A percentile compares a stretch with the other conserved stretches of the same genome.
Conservation (phyloP, 306 rosid genomes). For the Sicyos baderoa region DNA sequence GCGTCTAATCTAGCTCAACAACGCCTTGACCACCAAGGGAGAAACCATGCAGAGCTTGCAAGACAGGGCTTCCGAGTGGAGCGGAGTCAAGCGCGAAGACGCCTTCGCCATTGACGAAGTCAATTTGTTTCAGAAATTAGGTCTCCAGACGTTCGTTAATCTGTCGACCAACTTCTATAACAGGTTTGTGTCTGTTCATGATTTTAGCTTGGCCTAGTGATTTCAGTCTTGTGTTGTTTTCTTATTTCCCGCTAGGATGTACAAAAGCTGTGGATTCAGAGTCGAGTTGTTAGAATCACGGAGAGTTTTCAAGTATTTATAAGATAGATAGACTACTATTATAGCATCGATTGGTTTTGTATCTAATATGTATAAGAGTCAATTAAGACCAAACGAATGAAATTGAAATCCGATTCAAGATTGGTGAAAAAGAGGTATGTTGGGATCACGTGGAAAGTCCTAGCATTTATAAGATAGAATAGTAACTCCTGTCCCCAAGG, state of each 20-base stretch:
- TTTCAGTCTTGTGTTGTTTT: neutral
- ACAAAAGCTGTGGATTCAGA: neutral
- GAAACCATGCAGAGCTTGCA: conserved; percentile 57
- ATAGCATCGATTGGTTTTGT: too few species aligned
- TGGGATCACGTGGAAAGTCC: too few species aligned
- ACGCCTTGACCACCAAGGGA: neutral
- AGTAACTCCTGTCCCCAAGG: too few species aligned
- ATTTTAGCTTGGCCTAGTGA: neutral
- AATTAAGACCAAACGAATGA: too few species aligned
- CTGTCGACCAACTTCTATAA: conserved; percentile 83
- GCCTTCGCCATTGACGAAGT: conserved; percentile 68
- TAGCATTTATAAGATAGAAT: too few species aligned
- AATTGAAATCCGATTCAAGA: too few species aligned
- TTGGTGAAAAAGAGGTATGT: too few species aligned
- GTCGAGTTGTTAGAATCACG: neutral
- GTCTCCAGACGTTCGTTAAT: conserved; percentile 58
- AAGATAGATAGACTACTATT: too few species aligned
- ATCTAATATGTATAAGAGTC: too few species aligned
- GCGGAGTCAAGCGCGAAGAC: conserved; percentile 45
- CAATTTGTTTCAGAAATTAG: conserved; percentile 54
- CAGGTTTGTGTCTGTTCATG: conserved; percentile 31
- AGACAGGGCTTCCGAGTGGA: conserved; percentile 72
- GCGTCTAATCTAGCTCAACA: conserved; percentile 2
- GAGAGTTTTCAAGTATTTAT: too few species aligned
- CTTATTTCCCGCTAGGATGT: neutral